Percentiles rank a stretch among this genome's conserved stretches.
Evolutionary conservation across 345 rosid genomes (phyloP).

Genomic region (Turritis glabra): DNA sequence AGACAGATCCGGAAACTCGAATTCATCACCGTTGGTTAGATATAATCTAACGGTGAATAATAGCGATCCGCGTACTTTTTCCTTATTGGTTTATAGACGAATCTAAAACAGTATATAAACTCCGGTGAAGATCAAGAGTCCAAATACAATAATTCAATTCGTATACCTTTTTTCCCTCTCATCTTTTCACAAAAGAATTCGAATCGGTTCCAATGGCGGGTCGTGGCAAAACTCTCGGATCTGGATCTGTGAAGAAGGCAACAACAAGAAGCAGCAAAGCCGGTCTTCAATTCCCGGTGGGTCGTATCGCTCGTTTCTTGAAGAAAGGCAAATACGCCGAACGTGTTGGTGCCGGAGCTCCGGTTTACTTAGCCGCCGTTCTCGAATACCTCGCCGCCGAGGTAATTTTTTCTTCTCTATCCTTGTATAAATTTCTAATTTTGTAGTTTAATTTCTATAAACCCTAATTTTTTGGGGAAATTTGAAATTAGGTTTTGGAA

Average conservation of each 20-base stretch:
- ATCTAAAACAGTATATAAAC: conserved; percentile 39
- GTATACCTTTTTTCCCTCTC: background rate
- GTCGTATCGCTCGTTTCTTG: conserved; percentile 94
- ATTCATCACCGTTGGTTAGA: conserved; percentile 23
- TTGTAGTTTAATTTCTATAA: background rate
- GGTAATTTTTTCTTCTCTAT: conserved; percentile 26
- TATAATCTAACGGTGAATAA: conserved; percentile 37
- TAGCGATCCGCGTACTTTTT: conserved; percentile 40
- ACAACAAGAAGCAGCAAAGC: conserved; percentile 91
- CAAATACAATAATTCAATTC: background rate
- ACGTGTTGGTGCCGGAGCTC: conserved; percentile 94
- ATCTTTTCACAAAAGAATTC: background rate
- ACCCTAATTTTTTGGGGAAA: conserved; percentile 2
- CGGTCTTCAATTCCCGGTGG: conserved; percentile 89
- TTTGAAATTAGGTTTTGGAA: conserved; percentile 61
- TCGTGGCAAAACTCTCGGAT: conserved; percentile 85
- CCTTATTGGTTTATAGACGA: conserved; percentile 37
- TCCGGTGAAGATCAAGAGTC: background rate
- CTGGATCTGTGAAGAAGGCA: conserved; percentile 77
- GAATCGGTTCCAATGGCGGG: conserved; percentile 60
- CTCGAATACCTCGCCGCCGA: conserved; percentile 98
- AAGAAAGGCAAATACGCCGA: conserved; percentile 96
- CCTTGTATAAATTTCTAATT: background rate
- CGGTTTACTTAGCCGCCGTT: conserved; percentile 90
- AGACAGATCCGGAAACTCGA: background rate